These are phyloP conservation scores for Leptographium flavum DNA, from an alignment of 2,329 filamentous ascomycete species.

Conservation along the genomic window DNA sequence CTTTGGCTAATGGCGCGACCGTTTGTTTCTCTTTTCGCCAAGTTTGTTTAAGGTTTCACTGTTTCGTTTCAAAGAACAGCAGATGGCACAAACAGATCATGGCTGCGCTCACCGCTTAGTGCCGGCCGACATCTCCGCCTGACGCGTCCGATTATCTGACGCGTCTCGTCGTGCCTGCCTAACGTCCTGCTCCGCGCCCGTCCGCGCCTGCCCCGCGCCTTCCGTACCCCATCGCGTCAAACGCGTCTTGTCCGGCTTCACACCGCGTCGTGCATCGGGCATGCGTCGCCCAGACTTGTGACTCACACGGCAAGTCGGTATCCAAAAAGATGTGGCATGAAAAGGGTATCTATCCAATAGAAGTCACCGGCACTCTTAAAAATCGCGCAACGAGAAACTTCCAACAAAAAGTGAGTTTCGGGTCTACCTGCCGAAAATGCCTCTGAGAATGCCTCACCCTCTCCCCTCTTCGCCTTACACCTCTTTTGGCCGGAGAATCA, in stretches of 20 bases:
- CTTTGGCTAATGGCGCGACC: neutral
- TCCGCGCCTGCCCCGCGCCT: neutral
- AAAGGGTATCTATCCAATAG: slow-evolving; percentile 9
- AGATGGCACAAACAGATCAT: neutral
- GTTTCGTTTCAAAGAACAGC: slow-evolving; percentile 1
- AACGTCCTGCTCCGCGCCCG: neutral
- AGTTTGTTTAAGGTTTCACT: neutral
- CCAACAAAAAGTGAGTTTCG: neutral
- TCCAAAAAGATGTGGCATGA: neutral
- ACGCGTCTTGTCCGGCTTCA: slow-evolving; percentile 4
- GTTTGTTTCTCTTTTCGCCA: neutral
- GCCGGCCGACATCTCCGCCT: neutral
- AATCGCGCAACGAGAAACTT: slow-evolving; percentile 1
- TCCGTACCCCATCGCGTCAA: slow-evolving; percentile 5
- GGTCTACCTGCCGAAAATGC: neutral
- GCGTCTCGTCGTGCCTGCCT: neutral
- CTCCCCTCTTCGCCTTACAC: neutral
- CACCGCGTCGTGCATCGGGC: neutral
- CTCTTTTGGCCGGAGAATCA: neutral
- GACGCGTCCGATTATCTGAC: neutral
- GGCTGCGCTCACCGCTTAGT: neutral
- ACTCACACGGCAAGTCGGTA: neutral
- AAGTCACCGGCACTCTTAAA: neutral
- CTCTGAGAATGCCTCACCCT: neutral
- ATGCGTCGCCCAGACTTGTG: neutral